phyloP scores from a whole-genome alignment of 805 yeast genomes.

The Kluyveromyces wickerhamii region DNA sequence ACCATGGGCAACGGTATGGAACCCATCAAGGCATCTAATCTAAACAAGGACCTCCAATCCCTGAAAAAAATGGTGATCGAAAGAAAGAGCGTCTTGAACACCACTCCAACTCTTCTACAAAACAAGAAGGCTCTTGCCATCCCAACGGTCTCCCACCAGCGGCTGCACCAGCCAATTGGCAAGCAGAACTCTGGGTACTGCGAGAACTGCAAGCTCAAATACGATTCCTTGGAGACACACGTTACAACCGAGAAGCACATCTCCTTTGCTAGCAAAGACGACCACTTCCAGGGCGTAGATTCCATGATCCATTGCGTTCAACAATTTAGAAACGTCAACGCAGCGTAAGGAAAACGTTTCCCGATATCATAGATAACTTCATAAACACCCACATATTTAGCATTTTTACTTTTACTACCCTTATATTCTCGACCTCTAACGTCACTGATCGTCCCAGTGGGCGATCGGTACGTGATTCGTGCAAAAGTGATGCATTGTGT shows the following conservation, averaged over 20 bases:
- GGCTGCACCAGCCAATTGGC: conserved; percentile 12
- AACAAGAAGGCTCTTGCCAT: conserved; percentile 6
- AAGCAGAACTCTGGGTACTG: conserved; percentile 63
- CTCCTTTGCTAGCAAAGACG: conserved; percentile 63
- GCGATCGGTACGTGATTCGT: no score
- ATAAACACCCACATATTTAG: no score
- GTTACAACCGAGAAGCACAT: conserved; percentile 61
- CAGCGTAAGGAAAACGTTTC: no score
- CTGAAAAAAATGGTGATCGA: conserved; percentile 27
- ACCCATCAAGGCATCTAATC: conserved; percentile 29
- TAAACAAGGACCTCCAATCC: conserved; percentile 24
- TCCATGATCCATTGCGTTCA: conserved; percentile 40
- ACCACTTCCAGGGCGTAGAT: conserved; percentile 73
- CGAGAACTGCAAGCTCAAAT: conserved; percentile 84
- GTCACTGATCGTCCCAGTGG: no score
- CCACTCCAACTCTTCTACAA: neutral
- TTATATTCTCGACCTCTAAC: no score
- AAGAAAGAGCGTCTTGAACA: conserved; percentile 10
- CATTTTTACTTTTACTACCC: no score
- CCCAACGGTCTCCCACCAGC: conserved; percentile 9
- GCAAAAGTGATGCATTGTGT: no score
- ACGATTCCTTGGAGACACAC: conserved; percentile 74
- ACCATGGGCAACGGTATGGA: conserved; percentile 29
- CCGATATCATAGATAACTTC: no score
- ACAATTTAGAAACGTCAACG: conserved; percentile 19